These are phyloP conservation scores for Haplosporangium sp. DNA, from an alignment of 371 early-diverging fungal species.

Conservation along the genomic window DNA sequence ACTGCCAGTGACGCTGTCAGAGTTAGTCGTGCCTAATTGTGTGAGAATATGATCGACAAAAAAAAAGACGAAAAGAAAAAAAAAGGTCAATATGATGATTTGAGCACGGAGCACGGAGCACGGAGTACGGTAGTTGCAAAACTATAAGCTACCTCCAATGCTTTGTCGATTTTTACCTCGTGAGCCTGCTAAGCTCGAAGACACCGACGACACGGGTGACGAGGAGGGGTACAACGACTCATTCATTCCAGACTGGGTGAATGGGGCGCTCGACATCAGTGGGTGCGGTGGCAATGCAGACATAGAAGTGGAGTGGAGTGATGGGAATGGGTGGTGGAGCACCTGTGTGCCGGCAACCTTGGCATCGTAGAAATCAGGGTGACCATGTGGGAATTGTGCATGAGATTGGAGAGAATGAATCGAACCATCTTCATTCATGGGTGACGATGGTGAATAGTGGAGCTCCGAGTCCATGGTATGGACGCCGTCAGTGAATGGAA, in stretches of 20 bases:
- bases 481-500: conserved; percentile 18
- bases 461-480: conserved; percentile 18
- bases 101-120: not conserved
- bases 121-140: too few relatives aligned
- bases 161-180: conserved; percentile 19
- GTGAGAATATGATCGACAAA: not conserved
- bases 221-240: conserved; percentile 37
- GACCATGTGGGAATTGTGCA: conserved; percentile 7
- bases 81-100: not conserved
- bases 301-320: conserved; percentile 7
- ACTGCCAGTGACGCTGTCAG: conserved; percentile 9
- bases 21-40: conserved; percentile 2
- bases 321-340: conserved; percentile 27
- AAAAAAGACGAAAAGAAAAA: too few relatives aligned
- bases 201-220: conserved; percentile 11
- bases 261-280: conserved; percentile 39
- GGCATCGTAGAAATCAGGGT: conserved; percentile 20
- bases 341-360: conserved; percentile 23
- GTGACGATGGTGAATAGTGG: conserved; percentile 22
- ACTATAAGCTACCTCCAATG: too few relatives aligned
- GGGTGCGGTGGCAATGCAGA: conserved; percentile 35
- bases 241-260: conserved; percentile 31
- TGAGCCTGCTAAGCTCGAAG: conserved; percentile 22
- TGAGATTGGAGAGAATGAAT: conserved; percentile 24
- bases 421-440: conserved; percentile 36